Conservation (phyloP, 768 basidiomycete genomes). For the Amanita inopinata region DNA sequence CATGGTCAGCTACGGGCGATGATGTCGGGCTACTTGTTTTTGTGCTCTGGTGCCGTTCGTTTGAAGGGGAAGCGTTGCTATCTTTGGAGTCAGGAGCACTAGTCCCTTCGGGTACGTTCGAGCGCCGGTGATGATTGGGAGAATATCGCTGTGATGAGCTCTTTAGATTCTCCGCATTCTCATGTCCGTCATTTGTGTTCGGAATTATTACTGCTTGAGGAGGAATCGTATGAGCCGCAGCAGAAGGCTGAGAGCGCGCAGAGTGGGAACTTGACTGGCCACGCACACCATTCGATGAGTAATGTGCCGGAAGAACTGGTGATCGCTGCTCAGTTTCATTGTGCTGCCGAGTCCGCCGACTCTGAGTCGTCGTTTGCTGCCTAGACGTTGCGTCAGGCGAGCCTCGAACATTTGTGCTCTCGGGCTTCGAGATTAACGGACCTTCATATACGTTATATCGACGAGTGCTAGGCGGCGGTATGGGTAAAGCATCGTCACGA, state of each 20-base stretch:
- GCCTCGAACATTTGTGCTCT: background rate
- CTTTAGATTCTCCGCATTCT: background rate
- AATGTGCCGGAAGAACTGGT: too few relatives aligned
- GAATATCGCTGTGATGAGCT: too few relatives aligned
- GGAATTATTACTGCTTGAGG: background rate
- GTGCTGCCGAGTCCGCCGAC: background rate
- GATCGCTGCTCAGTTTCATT: too few relatives aligned
- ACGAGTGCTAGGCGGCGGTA: background rate
- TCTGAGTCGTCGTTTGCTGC: background rate
- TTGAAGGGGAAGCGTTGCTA: background rate
- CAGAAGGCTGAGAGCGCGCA: background rate
- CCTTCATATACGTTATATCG: background rate
- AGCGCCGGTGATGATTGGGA: too few relatives aligned
- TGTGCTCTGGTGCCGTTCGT: background rate
- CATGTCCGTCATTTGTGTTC: constrained; percentile 2
- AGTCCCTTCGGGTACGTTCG: too few relatives aligned
- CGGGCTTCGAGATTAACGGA: background rate
- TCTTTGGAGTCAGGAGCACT: too few relatives aligned
- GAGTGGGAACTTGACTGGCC: background rate
- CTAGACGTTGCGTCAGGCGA: background rate
- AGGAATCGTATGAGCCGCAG: background rate
- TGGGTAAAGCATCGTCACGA: constrained; percentile 2
- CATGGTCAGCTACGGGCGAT: background rate
- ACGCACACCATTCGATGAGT: background rate
- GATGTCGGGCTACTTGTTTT: background rate